Evolutionary conservation across 495 filamentous ascomycete genomes (phyloP), one percentile per base, ranked within the genome.

Genomic region (Amniculicola lignicola): DNA sequence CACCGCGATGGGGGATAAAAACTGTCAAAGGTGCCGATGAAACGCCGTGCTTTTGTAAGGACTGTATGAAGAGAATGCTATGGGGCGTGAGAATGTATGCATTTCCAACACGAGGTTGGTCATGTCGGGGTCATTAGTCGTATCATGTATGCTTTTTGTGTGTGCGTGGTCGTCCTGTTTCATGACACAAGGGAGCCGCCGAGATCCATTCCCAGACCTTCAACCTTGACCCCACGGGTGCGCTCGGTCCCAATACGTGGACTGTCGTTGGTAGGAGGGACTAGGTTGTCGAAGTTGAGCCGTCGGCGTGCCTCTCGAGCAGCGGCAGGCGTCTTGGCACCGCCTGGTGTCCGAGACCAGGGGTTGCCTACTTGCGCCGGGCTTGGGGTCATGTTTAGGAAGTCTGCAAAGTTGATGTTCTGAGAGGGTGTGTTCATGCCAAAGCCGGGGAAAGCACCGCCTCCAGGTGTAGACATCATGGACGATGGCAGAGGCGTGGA

Each of bases 301-400:
- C 80, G 74, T 64, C 79, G 76, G 45, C 83, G 67, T 23, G 79
- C 79, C 44, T 81, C 80, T 57, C 75, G 76, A 58, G 77, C 67
- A 28, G 75, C 71, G 0, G 80, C 71, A 65, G 82, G 75, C 51
- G 93, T 82, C 74, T 79, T 86, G 10, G 53, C 59, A 3, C 55
- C 75, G 68, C 62, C 56, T 67, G 73, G 52, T 69, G 79, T 57
- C 72, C 74, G 54, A 75, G 72, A 40, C 77, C 83, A 96, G 3
- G 83, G 23, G 3, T 15, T 46, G 38, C 43, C 77, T 52, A 82
- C 88, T 70, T 96, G 93, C 10, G 90, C 93, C 2, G 93, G 94
- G 61, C 88, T 93, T 4, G 94, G 93, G 12, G 93, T 95, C 70
- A 96, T 88, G 67, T 99, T 95, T 54, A 97, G 85, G 67, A 95